Evolutionary conservation across 257 asterid species (phyloP), one percentile per base, ranked within the genome.

Genomic region (Mitragyna speciosa): DNA sequence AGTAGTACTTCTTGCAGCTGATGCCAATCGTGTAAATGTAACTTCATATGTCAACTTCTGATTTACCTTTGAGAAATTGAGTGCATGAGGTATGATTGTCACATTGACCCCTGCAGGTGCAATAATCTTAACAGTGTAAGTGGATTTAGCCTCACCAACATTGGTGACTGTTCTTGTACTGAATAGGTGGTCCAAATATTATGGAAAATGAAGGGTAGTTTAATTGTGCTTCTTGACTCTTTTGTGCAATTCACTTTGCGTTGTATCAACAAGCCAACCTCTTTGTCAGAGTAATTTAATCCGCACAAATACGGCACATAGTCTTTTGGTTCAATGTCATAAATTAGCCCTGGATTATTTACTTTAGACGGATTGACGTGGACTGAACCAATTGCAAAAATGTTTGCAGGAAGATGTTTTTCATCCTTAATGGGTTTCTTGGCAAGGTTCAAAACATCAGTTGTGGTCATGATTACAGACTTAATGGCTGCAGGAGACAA

Each of bases 141-240:
- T 41, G 0, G 78, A 75, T 3, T 75, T 75, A 7, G 69, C 78
- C 16, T 75, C 47, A 41, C 78, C 78, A 56, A 75, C 78, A 1
- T 75, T 75, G 5, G 78, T 75, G 2, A 75, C 69, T 4, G 70
- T 56, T 24, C 78, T 75, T 5, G 78, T 56, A 17, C 39, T 75
- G 78, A 12, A 36, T 30, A 22, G 54, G 69, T 17, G 63, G 36
- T 56, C 41, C 24, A 7, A 74, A 74, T 7, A 7, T 0, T n/a
- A 74, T 33, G 2, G 78, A 31, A 33, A 75, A 75, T 36, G 78
- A 75, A 56, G 78, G 78, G 63, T 75, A 75, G n/a, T 75, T 75
- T 41, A 75, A 16, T 36, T 75, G 78, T 20, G 54, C 69, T 22
- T 56, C 69, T 54, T 14, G 69, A 54, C n/a, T 56, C 70, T 0